These are phyloP conservation scores for Colletotrichum coccodes DNA, from an alignment of 2,329 filamentous ascomycete species.

Conservation along the genomic window DNA sequence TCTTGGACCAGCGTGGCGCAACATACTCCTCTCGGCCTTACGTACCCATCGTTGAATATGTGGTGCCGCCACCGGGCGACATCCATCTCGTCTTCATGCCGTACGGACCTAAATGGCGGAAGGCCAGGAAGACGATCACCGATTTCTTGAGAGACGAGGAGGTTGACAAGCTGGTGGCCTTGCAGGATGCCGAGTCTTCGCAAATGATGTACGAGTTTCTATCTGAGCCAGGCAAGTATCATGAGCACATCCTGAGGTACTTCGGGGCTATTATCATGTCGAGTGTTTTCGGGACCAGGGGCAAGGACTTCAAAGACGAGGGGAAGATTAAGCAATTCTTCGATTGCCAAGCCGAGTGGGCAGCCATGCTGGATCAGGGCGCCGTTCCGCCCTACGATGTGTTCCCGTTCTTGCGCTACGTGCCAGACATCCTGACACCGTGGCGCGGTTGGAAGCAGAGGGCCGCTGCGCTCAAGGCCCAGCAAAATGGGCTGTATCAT, in stretches of 20 bases:
- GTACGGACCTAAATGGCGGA: slow-evolving; percentile 13
- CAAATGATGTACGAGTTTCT: slow-evolving; percentile 14
- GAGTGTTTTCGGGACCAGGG: slow-evolving; percentile 22
- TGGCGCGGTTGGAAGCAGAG: slow-evolving; percentile 10
- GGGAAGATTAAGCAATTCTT: slow-evolving; percentile 34
- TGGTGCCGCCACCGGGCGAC: slow-evolving; percentile 8
- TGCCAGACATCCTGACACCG: slow-evolving; percentile 1
- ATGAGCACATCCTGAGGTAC: slow-evolving; percentile 3
- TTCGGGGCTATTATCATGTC: slow-evolving; percentile 7
- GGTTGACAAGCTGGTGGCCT: neutral
- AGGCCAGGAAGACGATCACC: neutral
- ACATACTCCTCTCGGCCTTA: slow-evolving; percentile 49
- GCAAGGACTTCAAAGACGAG: slow-evolving; percentile 24
- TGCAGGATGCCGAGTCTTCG: slow-evolving; percentile 12
- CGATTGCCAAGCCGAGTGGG: slow-evolving; percentile 36
- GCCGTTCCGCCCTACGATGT: slow-evolving; percentile 39
- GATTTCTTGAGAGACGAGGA: neutral
- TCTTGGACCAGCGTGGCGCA: slow-evolving; percentile 48
- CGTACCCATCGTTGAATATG: slow-evolving; percentile 36
- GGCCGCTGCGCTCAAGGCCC: neutral
- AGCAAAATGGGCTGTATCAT: slow-evolving; percentile 12
- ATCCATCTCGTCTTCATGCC: slow-evolving; percentile 15
- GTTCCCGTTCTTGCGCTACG: slow-evolving; percentile 33
- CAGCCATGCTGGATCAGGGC: slow-evolving; percentile 38
- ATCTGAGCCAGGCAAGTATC: neutral